phyloP scores from a whole-genome alignment of 2,329 filamentous ascomycete genomes.

The Hymenoscyphus occultus region DNA sequence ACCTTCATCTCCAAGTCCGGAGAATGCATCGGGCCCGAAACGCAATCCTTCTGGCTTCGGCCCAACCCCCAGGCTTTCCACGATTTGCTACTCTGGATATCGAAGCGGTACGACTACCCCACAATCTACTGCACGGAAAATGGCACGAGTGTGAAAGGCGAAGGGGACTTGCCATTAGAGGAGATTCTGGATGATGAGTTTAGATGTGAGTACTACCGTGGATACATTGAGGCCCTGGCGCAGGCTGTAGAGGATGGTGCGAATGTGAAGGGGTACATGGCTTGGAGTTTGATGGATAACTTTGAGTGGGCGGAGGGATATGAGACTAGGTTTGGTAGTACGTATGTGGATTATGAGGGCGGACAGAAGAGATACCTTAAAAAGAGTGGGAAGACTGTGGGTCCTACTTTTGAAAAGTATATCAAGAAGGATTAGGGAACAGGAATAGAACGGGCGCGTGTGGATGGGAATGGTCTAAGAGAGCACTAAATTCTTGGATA shows the following conservation, averaged over 20 bases:
- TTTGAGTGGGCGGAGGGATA: conserved; percentile 70
- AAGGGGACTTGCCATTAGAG: conserved; percentile 70
- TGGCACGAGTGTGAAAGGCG: conserved; percentile 78
- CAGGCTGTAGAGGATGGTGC: conserved; percentile 73
- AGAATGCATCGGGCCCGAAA: conserved; percentile 75
- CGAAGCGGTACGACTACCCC: conserved; percentile 70
- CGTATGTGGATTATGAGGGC: conserved; percentile 77
- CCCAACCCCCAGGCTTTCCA: conserved; percentile 75
- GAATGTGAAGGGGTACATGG: conserved; percentile 76
- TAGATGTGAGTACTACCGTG: conserved; percentile 73
- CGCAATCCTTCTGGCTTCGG: conserved; percentile 77
- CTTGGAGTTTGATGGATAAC: conserved; percentile 79
- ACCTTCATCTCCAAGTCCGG: conserved; percentile 69
- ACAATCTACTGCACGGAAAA: conserved; percentile 88
- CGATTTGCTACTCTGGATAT: conserved; percentile 73
- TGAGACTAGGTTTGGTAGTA: conserved; percentile 80
- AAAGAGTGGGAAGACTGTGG: conserved; percentile 74
- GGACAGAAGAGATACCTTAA: conserved; percentile 79
- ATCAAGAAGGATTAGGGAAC: conserved; percentile 65
- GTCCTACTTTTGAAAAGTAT: conserved; percentile 66
- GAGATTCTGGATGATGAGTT: conserved; percentile 79
- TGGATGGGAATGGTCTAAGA: neutral
- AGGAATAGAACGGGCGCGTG: conserved; percentile 22
- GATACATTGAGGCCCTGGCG: conserved; percentile 74
- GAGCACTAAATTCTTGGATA: no score